Evolutionary conservation across 345 rosid species (phyloP).

Genomic region (Tarenaya hassleriana): DNA sequence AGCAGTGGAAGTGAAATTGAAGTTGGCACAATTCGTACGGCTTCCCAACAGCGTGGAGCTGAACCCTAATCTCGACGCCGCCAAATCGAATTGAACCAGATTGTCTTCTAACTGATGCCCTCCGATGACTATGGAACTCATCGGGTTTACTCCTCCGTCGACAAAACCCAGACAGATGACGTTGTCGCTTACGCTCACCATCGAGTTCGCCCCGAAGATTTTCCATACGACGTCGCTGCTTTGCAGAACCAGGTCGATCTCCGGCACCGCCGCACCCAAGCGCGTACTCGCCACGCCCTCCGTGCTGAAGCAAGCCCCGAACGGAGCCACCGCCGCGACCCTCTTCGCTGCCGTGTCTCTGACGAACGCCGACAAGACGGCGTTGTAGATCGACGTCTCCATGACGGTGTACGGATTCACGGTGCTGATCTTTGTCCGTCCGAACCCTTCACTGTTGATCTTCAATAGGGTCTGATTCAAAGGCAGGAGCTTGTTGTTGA

Average conservation of each 20-base stretch:
- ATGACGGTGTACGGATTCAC: conserved; percentile 61
- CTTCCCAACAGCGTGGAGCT: conserved; percentile 46
- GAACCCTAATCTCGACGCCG: conserved; percentile 54
- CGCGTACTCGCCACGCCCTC: conserved; percentile 37
- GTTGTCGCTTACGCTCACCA: conserved; percentile 42
- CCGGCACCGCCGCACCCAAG: conserved; percentile 50
- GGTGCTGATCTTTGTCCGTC: conserved; percentile 75
- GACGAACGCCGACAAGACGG: conserved; percentile 38
- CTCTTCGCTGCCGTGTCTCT: conserved; percentile 31
- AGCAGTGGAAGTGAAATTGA: conserved; percentile 53
- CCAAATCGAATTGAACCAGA: conserved; percentile 58
- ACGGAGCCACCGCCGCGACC: conserved; percentile 44
- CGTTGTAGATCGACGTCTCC: conserved; percentile 44
- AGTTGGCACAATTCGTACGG: conserved; percentile 53
- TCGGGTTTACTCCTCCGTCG: conserved; percentile 54
- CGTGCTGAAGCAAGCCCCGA: conserved; percentile 51
- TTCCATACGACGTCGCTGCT: conserved; percentile 46
- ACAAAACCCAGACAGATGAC: conserved; percentile 63
- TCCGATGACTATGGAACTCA: conserved; percentile 60
- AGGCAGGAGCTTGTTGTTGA: conserved; percentile 30
- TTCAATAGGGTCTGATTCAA: conserved; percentile 39
- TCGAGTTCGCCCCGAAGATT: conserved; percentile 59
- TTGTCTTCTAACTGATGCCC: conserved; percentile 54
- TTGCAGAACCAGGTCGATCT: conserved; percentile 42
- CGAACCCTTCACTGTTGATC: conserved; percentile 36